phyloP scores from a whole-genome alignment of 179 eudicot species.

The Beta macrorhiza region DNA sequence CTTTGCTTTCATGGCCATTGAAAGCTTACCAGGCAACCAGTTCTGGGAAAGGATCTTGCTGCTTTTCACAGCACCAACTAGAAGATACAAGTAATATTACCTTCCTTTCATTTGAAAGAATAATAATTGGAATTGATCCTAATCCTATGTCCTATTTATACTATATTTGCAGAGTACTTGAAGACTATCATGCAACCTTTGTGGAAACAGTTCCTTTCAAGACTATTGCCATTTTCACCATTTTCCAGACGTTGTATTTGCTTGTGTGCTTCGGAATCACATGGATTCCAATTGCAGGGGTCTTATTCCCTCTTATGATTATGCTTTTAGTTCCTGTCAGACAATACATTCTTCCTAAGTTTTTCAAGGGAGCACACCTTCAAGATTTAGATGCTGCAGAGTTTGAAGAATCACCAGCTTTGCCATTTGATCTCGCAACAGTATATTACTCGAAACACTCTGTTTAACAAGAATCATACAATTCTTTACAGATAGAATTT shows the following conservation, averaged over 20 bases:
- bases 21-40: constrained; percentile 92
- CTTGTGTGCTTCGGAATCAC: constrained; percentile 84
- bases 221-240: constrained; percentile 66
- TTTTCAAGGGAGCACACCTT: constrained; percentile 81
- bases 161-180: constrained; percentile 61
- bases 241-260: constrained; percentile 77
- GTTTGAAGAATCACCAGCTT: constrained; percentile 80
- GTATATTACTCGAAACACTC: constrained; percentile 25
- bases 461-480: not conserved
- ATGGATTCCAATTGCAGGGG: constrained; percentile 91
- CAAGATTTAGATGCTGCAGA: constrained; percentile 94
- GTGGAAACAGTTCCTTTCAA: constrained; percentile 95
- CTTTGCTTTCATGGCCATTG: constrained; percentile 95
- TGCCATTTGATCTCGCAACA: constrained; percentile 60
- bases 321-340: constrained; percentile 93
- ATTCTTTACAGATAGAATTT: not conserved
- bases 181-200: constrained; percentile 84
- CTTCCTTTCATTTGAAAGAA: not conserved
- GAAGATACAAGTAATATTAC: constrained; percentile 67
- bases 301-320: constrained; percentile 81
- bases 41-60: constrained; percentile 91
- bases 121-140: not conserved
- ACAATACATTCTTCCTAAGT: constrained; percentile 79
- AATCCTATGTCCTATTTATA: constrained; percentile 8
- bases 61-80: constrained; percentile 81